These are phyloP conservation scores for Penicillium freii DNA, from an alignment of 2,329 filamentous ascomycete genomes.

Conservation along the genomic window DNA sequence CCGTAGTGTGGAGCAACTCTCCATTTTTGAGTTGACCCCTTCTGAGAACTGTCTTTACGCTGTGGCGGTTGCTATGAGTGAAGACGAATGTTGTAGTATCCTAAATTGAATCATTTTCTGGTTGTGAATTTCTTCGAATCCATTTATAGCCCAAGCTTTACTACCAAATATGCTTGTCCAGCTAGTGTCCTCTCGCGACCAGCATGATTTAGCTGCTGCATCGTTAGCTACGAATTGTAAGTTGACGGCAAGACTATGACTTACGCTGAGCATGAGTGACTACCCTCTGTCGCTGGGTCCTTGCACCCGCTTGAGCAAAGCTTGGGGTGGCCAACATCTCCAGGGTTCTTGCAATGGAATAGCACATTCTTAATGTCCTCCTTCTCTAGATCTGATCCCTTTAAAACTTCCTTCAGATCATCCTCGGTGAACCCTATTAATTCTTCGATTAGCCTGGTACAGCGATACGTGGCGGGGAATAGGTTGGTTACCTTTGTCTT, in stretches of 20 bases:
- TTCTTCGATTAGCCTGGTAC: background rate
- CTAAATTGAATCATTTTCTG: background rate
- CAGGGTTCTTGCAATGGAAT: conserved; percentile 38
- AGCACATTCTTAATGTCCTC: conserved; percentile 31
- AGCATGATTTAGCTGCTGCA: background rate
- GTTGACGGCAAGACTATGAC: background rate
- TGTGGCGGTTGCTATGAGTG: background rate
- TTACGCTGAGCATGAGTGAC: conserved; percentile 26
- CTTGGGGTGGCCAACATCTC: conserved; percentile 33
- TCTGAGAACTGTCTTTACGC: background rate
- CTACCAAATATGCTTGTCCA: background rate
- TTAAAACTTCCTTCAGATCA: conserved; percentile 29
- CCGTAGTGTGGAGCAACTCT: conserved; percentile 15
- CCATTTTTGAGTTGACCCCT: background rate
- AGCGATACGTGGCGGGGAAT: background rate
- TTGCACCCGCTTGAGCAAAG: conserved; percentile 31
- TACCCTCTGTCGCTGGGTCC: conserved; percentile 28
- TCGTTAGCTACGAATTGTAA: background rate
- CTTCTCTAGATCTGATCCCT: conserved; percentile 29
- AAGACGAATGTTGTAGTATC: background rate
- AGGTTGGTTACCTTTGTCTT: conserved; percentile 28
- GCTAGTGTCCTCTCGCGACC: background rate
- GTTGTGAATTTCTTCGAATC: too few relatives aligned
- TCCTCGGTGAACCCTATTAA: conserved; percentile 30
- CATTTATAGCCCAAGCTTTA: background rate